Base-by-base conservation (phyloP, 768 basidiomycete genomes). In the Lactarius pseudohatsudake region DNA sequence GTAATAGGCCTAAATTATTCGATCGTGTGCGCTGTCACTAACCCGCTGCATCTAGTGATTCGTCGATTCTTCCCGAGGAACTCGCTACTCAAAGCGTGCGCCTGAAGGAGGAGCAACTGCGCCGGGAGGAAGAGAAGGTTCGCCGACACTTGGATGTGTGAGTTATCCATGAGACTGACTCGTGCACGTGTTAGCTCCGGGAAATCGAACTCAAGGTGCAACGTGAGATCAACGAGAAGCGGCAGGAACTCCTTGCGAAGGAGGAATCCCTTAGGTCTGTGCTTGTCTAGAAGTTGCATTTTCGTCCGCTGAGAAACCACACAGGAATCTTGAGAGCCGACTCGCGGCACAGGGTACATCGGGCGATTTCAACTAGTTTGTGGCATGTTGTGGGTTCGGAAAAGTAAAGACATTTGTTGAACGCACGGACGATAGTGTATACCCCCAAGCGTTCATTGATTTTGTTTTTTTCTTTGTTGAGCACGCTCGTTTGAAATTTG, bases 181-280 rank as follows among this genome's bases (percentile, higher is more conserved):
- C 36, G 8, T 26, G 5, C 34, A 22, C n/a, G 38, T 60, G 43
- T 32, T 64, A 93, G 89, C 84, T 99, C 70, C 94, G 96, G 69
- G 97, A 99, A 80, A 92, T 98, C 77, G 97, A 99, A 77, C 85
- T 98, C 77, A 96, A 94, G 77, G 94, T 98, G 34, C 96, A 98
- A 78, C 86, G 97, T 58, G 97, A 99, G 82, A 94, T 99, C 78
- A 93, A 92, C 75, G 92, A 98, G 82, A 96, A 96, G 81, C 84
- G 95, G 74, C 96, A 98, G 76, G 96, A 98, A 75, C 80, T 98
- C 68, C 79, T 97, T 73, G 97, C 96, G 47, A 97, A 96, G 77
- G 96, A 97, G 76, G 96, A 97, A 77, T 91, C 92, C 54, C 90
- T 94, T 73, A 86, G 91, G 90, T 91, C 67, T 61, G 84, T 62